A percentile compares a stretch with the other conserved stretches of the same genome.
Conservation (phyloP, 371 early-diverging fungal genomes). For the Circinella minor region DNA sequence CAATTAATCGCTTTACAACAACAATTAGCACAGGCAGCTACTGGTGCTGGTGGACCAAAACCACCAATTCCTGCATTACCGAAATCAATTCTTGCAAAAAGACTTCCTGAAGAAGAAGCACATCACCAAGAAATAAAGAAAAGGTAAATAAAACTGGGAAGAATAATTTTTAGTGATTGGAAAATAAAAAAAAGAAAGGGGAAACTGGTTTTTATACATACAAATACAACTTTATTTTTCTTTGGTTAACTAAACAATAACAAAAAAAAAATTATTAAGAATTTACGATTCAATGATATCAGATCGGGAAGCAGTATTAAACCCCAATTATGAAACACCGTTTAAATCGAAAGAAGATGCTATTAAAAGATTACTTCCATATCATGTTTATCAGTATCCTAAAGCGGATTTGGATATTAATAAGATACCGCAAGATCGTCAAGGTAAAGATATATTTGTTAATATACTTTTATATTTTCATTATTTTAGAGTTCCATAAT, state of each 20-base stretch:
- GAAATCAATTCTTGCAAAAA: constrained; percentile 42
- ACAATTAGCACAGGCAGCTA: constrained; percentile 25
- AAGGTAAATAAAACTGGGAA: constrained; percentile 27
- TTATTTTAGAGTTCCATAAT: not conserved
- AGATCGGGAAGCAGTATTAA: constrained; percentile 56
- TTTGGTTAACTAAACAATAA: too few relatives aligned
- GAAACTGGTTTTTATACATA: too few relatives aligned
- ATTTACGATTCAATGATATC: constrained; percentile 41
- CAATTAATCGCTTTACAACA: constrained; percentile 39
- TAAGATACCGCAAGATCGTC: constrained; percentile 49
- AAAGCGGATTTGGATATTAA: constrained; percentile 63
- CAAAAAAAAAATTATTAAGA: constrained; percentile 13
- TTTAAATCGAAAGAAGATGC: constrained; percentile 67
- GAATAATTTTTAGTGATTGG: not conserved
- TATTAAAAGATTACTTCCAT: constrained; percentile 70
- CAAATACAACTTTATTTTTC: too few relatives aligned
- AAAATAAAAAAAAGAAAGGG: too few relatives aligned
- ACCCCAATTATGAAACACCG: constrained; percentile 61
- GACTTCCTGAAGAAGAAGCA: constrained; percentile 53
- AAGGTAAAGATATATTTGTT: too few relatives aligned
- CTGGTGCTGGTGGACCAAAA: constrained; percentile 8
- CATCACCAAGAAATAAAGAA: constrained; percentile 49
- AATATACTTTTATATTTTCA: not conserved
- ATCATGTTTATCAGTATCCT: constrained; percentile 75
- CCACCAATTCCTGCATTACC: constrained; percentile 17